phyloP scores from a whole-genome alignment of 2,329 filamentous ascomycete genomes.

The Trichophyton simii region DNA sequence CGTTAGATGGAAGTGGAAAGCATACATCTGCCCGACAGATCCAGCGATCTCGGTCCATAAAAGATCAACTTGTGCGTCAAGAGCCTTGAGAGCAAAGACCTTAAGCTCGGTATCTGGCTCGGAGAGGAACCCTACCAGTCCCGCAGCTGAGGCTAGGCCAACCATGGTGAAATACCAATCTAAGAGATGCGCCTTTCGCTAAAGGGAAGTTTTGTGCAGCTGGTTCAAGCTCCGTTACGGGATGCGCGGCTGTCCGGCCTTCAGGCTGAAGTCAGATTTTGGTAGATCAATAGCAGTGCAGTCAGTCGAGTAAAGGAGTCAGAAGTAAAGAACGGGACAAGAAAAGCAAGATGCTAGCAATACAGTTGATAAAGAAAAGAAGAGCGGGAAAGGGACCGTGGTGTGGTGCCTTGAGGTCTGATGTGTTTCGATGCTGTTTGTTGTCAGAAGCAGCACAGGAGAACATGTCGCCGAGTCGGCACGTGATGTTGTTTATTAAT shows the following conservation, averaged over 20 bases:
- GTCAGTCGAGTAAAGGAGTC: not conserved
- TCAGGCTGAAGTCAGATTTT: not conserved
- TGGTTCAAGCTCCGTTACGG: not conserved
- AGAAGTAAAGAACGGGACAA: not conserved
- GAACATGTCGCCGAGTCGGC: not conserved
- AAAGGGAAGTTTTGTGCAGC: not conserved
- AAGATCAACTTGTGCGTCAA: conserved; percentile 93
- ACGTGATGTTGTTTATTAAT: not conserved
- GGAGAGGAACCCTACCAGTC: conserved; percentile 85
- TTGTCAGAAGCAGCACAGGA: not conserved
- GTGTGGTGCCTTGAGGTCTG: not conserved
- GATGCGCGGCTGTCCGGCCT: not conserved
- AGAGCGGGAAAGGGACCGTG: not conserved
- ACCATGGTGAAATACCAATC: conserved; percentile 51
- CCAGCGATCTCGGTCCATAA: conserved; percentile 96
- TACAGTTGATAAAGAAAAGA: conserved; percentile 1
- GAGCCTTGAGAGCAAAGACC: conserved; percentile 84
- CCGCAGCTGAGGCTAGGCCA: conserved; percentile 83
- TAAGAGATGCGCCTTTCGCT: not conserved
- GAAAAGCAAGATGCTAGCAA: not conserved
- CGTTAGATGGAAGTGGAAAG: not conserved
- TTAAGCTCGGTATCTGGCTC: conserved; percentile 91
- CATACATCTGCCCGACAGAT: conserved; percentile 85
- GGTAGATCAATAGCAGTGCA: too few species aligned
- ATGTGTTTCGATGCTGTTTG: not conserved